These are phyloP conservation scores for Pseudocercospora pini-densiflorae DNA, from an alignment of 2,329 filamentous ascomycete species.

Conservation along the genomic window DNA sequence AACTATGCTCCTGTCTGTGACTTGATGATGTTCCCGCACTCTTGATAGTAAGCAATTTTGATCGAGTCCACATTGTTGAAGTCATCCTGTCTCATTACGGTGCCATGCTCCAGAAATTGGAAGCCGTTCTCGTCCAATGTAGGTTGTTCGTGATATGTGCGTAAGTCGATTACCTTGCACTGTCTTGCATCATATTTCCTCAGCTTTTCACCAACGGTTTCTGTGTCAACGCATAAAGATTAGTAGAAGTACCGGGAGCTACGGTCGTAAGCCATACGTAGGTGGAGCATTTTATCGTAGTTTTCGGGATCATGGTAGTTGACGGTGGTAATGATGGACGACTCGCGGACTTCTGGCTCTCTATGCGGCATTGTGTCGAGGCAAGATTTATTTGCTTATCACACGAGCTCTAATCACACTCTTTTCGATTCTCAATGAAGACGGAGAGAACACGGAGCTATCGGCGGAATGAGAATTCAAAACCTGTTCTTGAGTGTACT, in stretches of 20 bases:
- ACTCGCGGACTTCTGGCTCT: neutral
- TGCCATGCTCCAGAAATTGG: neutral
- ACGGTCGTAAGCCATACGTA: neutral
- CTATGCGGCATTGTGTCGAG: neutral
- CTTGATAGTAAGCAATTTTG: neutral
- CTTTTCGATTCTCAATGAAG: no score
- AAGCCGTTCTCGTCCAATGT: slow-evolving; percentile 19
- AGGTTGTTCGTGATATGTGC: neutral
- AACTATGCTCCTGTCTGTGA: slow-evolving; percentile 8
- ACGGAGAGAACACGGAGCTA: no score
- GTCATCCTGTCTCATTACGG: neutral
- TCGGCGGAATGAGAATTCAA: no score
- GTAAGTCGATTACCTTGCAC: slow-evolving; percentile 4
- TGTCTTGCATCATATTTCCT: neutral
- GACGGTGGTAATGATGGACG: neutral
- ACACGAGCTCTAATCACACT: no score
- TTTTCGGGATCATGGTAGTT: neutral
- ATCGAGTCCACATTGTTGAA: slow-evolving; percentile 6
- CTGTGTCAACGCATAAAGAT: neutral
- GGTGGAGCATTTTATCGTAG: neutral
- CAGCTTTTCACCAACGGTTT: neutral
- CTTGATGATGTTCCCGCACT: slow-evolving; percentile 7
- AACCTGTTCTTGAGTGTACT: no score
- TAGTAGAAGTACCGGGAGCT: neutral
- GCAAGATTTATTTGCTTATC: no score